These are phyloP conservation scores for Lophiotrema nucula DNA, from an alignment of 495 filamentous ascomycete species.

Conservation along the genomic window DNA sequence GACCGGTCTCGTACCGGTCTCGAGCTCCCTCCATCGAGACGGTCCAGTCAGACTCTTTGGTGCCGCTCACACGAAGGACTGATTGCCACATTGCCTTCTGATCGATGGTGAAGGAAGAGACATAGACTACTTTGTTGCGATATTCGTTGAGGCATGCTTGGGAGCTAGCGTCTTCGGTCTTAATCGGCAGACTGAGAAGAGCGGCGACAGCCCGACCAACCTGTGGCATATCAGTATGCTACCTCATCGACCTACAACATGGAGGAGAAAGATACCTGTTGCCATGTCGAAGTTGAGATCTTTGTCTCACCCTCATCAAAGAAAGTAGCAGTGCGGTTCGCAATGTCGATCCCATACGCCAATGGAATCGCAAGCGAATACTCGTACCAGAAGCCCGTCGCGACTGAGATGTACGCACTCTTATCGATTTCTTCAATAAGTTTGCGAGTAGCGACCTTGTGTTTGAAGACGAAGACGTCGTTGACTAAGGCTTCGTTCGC, in stretches of 20 bases:
- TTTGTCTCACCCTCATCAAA: constrained; percentile 28
- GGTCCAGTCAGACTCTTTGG: constrained; percentile 55
- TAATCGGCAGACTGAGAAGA: constrained; percentile 44
- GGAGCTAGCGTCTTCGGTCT: constrained; percentile 49
- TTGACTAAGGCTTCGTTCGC: constrained; percentile 40
- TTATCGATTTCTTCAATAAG: constrained; percentile 48
- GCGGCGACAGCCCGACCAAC: constrained; percentile 45
- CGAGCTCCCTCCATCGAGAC: constrained; percentile 45
- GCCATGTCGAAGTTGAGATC: constrained; percentile 44
- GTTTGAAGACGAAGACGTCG: constrained; percentile 38
- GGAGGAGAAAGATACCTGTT: too few species aligned
- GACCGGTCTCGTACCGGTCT: constrained; percentile 48
- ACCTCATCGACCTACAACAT: too few species aligned
- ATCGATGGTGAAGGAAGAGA: constrained; percentile 46
- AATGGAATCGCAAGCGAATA: constrained; percentile 16
- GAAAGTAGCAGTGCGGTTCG: constrained; percentile 14
- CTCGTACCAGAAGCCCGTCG: constrained; percentile 52
- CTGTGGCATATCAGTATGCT: too few species aligned
- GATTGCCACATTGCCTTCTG: constrained; percentile 51
- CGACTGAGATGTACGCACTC: constrained; percentile 52
- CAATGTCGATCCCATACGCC: constrained; percentile 29
- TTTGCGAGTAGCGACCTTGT: constrained; percentile 12
- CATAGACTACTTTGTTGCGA: constrained; percentile 43
- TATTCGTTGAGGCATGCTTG: constrained; percentile 33
- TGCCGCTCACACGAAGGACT: constrained; percentile 53